These are phyloP conservation scores for Nyctanthes arbortristis DNA, from an alignment of 257 asterid species.

Conservation along the genomic window DNA sequence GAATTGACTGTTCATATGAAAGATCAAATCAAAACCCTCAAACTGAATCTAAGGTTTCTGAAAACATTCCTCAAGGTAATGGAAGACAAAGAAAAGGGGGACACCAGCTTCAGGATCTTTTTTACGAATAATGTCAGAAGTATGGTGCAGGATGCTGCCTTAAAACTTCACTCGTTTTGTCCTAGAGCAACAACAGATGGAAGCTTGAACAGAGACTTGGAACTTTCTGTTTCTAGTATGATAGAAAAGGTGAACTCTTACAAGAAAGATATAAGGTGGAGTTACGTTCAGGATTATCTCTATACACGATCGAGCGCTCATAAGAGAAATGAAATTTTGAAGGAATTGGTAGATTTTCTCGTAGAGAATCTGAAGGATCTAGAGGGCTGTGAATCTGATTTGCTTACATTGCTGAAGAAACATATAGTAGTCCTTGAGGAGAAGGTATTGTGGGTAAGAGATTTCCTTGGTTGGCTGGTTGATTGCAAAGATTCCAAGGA, in stretches of 20 bases:
- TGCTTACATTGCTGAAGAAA: neutral
- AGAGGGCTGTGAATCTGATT: neutral
- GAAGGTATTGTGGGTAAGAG: neutral
- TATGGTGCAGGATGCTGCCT: neutral
- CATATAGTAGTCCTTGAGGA: constrained; percentile 5
- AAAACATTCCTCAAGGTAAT: neutral
- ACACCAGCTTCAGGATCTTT: neutral
- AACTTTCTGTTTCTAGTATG: neutral
- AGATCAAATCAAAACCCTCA: neutral
- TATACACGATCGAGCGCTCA: neutral
- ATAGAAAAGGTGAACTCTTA: neutral
- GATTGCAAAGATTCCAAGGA: neutral
- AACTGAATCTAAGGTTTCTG: neutral
- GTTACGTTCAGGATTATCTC: neutral
- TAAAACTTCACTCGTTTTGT: neutral
- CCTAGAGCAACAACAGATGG: neutral
- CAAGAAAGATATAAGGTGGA: neutral
- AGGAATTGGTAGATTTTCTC: neutral
- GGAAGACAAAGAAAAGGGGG: neutral
- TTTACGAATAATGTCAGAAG: neutral
- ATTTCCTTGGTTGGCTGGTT: neutral
- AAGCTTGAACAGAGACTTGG: neutral
- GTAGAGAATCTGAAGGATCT: constrained; percentile 15
- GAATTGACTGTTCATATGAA: neutral
- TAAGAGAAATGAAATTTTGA: neutral